phyloP scores from a whole-genome alignment of 164 flowering plant genomes.

The Berberis vulgaris region DNA sequence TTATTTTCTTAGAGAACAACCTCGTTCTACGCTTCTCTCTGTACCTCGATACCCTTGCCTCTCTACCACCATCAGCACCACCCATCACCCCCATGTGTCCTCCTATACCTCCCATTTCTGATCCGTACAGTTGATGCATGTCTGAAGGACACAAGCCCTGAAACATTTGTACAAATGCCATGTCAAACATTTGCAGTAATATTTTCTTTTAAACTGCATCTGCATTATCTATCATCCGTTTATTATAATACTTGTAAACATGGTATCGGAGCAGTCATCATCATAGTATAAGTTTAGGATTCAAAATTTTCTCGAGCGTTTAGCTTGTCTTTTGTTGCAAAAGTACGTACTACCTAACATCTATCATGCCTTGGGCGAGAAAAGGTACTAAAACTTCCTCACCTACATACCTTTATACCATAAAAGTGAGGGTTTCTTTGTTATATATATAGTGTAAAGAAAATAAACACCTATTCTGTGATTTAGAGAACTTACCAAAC shows the following conservation, averaged over 20 bases:
- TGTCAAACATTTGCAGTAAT: too few species aligned
- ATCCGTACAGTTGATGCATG: conserved; percentile 23
- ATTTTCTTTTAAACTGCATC: too few species aligned
- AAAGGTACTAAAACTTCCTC: too few species aligned
- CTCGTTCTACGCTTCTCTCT: conserved; percentile 80
- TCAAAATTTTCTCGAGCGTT: too few species aligned
- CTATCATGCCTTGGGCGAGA: too few species aligned
- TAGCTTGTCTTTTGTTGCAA: too few species aligned
- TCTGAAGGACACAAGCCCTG: conserved; percentile 35
- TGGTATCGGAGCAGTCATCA: too few species aligned
- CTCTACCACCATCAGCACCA: conserved; percentile 63
- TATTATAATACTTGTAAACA: too few species aligned
- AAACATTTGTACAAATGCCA: background rate
- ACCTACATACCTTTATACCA: too few species aligned
- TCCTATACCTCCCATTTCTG: conserved; percentile 22
- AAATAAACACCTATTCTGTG: background rate
- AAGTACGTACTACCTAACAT: too few species aligned
- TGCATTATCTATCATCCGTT: too few species aligned
- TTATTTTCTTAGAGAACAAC: conserved; percentile 83
- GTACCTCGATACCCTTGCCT: conserved; percentile 85
- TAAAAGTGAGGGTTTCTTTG: background rate
- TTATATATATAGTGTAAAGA: background rate
- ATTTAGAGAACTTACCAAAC: conserved; percentile 28
- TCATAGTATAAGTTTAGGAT: too few species aligned
- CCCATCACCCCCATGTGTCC: conserved; percentile 9